These are phyloP conservation scores for Fusarium caatingaense DNA, from an alignment of 2,329 filamentous ascomycete species.

Conservation along the genomic window DNA sequence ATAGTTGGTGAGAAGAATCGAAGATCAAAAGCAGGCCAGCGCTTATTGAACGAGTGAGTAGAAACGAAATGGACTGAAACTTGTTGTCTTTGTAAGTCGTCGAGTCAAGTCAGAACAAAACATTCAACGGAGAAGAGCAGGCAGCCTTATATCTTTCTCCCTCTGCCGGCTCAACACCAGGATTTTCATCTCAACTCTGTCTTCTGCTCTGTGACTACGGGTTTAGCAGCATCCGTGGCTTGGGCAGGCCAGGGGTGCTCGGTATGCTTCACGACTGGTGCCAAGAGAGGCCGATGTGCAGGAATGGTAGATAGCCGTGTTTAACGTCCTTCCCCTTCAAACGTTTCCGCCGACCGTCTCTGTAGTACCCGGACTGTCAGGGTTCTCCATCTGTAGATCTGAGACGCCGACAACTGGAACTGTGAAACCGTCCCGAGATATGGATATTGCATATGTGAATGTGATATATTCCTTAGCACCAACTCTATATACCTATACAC, in stretches of 20 bases:
- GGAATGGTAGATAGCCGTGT: conserved; percentile 32
- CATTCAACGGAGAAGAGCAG: neutral
- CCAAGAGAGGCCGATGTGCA: conserved; percentile 29
- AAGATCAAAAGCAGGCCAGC: conserved; percentile 41
- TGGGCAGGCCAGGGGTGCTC: conserved; percentile 16
- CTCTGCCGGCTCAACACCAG: neutral
- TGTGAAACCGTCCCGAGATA: conserved; percentile 30
- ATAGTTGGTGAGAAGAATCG: conserved; percentile 10
- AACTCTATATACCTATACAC: conserved; percentile 4
- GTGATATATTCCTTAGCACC: conserved; percentile 3
- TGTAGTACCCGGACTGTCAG: conserved; percentile 9
- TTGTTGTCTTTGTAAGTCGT: conserved; percentile 18
- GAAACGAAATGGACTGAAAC: conserved; percentile 33
- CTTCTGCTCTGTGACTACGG: conserved; percentile 12
- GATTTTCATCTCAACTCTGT: conserved; percentile 17
- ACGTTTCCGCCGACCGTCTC: conserved; percentile 14
- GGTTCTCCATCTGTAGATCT: conserved; percentile 21
- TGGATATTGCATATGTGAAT: neutral
- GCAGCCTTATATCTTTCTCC: conserved; percentile 18
- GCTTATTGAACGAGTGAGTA: conserved; percentile 37
- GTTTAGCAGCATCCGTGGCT: conserved; percentile 27
- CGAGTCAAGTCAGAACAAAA: conserved; percentile 24
- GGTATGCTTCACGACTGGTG: conserved; percentile 27
- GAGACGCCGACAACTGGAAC: conserved; percentile 22
- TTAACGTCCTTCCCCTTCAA: conserved; percentile 26